phyloP scores from a whole-genome alignment of 768 basidiomycete species.

The Rhizopogon salebrosus region DNA sequence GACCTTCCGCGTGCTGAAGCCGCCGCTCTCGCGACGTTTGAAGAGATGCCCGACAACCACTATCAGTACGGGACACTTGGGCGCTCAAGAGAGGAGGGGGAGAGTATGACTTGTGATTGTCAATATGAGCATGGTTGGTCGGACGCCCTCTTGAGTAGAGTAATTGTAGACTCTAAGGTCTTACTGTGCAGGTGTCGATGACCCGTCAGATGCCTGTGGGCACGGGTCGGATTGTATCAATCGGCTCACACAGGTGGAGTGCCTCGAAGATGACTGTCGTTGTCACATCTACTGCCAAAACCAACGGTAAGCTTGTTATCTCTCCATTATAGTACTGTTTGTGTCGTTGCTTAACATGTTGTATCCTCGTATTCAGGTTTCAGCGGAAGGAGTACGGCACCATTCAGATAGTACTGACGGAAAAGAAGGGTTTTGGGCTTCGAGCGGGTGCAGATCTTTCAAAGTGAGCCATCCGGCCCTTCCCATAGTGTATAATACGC shows the following conservation, averaged over 20 bases:
- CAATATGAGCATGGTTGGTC: constrained; percentile 75
- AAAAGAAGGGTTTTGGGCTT: constrained; percentile 93
- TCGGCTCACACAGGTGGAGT: constrained; percentile 94
- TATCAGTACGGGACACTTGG: constrained; percentile 88
- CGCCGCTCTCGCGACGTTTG: constrained; percentile 68
- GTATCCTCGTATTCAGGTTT: constrained; percentile 52
- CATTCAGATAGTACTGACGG: constrained; percentile 88
- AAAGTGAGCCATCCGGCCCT: constrained; percentile 40
- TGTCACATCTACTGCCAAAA: constrained; percentile 82
- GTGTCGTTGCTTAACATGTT: constrained; percentile 2
- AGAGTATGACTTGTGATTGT: constrained; percentile 97
- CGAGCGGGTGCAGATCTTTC: constrained; percentile 65
- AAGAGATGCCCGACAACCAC: constrained; percentile 68
- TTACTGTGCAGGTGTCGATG: constrained; percentile 48
- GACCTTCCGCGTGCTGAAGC: constrained; percentile 75
- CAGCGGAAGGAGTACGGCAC: constrained; percentile 79
- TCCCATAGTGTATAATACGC: constrained; percentile 2
- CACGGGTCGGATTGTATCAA: constrained; percentile 93
- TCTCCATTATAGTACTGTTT: not conserved
- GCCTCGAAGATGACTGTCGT: constrained; percentile 84
- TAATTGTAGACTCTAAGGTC: constrained; percentile 26
- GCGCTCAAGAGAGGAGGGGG: constrained; percentile 80
- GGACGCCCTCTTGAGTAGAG: constrained; percentile 9
- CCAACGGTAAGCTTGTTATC: constrained; percentile 60
- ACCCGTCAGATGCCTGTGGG: constrained; percentile 71